Evolutionary conservation across 305 asterid species (phyloP).

Genomic region (Lippia alba): DNA sequence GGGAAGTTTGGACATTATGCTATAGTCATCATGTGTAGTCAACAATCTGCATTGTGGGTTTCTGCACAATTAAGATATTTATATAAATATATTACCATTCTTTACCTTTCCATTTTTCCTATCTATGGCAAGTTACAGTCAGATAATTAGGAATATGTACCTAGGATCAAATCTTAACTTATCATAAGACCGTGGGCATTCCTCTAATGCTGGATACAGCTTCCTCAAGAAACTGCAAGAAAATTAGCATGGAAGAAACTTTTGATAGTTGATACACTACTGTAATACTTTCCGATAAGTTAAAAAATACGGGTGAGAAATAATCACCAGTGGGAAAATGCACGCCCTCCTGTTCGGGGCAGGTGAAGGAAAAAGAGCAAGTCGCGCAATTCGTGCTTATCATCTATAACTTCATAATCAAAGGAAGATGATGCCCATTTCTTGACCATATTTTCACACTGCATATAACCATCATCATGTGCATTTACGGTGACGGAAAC

Average conservation of each 20-base stretch:
- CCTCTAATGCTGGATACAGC: slow-evolving; percentile 64
- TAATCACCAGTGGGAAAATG: slow-evolving; percentile 80
- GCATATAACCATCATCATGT: slow-evolving; percentile 58
- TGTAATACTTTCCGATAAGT: slow-evolving; percentile 16
- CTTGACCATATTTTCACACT: slow-evolving; percentile 69
- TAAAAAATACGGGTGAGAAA: too few species aligned
- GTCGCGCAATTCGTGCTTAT: slow-evolving; percentile 71
- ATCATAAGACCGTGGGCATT: slow-evolving; percentile 97
- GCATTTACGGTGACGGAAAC: slow-evolving; percentile 50
- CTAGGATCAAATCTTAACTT: slow-evolving; percentile 88
- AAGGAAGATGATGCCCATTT: slow-evolving; percentile 85
- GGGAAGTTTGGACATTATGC: slow-evolving; percentile 86
- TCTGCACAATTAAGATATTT: slow-evolving; percentile 48
- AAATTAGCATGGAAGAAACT: too few species aligned
- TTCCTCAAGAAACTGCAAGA: slow-evolving; percentile 76
- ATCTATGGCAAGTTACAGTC: too few species aligned
- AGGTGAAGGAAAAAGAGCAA: slow-evolving; percentile 94
- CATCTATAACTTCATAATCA: slow-evolving; percentile 57
- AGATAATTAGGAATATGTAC: slow-evolving; percentile 41
- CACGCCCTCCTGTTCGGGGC: slow-evolving; percentile 97
- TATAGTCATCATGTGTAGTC: slow-evolving; percentile 93
- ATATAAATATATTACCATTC: too few species aligned
- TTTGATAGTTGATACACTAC: too few species aligned
- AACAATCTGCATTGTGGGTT: slow-evolving; percentile 77
- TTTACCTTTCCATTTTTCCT: too few species aligned